These are phyloP conservation scores for Tuber calosporum DNA, from an alignment of 495 filamentous ascomycete species.

Conservation along the genomic window DNA sequence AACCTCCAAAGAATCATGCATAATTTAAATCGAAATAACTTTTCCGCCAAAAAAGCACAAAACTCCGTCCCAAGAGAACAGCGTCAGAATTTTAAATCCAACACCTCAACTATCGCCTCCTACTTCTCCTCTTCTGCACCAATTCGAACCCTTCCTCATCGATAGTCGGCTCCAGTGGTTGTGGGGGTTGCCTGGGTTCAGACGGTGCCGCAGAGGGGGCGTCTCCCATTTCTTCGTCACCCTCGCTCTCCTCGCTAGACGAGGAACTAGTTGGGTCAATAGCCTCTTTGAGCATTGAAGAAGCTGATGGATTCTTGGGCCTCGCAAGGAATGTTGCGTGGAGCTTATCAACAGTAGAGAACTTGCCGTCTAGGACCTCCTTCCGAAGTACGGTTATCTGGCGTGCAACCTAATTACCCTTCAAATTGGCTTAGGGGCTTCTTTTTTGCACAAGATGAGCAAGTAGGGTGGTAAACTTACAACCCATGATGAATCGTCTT, in stretches of 20 bases:
- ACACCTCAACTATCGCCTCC: conserved; percentile 62
- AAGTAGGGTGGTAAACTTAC: conserved; percentile 12
- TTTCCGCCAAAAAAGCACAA: not conserved
- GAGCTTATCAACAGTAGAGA: conserved; percentile 60
- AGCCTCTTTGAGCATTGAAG: conserved; percentile 47
- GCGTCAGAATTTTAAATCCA: not conserved
- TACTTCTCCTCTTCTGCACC: conserved; percentile 30
- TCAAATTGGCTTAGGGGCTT: not conserved
- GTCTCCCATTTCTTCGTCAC: conserved; percentile 70
- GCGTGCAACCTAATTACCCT: conserved; percentile 51
- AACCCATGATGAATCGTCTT: conserved; percentile 73
- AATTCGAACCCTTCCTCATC: conserved; percentile 80
- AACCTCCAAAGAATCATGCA: not conserved
- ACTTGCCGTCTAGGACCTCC: conserved; percentile 58
- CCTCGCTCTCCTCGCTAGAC: conserved; percentile 51
- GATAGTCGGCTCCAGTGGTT: conserved; percentile 65
- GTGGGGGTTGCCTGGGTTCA: conserved; percentile 55
- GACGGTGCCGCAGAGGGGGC: conserved; percentile 54
- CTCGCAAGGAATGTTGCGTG: conserved; percentile 57
- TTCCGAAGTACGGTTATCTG: conserved; percentile 61
- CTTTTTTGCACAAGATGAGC: not conserved
- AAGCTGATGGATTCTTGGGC: conserved; percentile 50
- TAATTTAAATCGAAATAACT: not conserved
- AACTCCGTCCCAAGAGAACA: not conserved
- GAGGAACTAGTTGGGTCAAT: conserved; percentile 48